Evolutionary conservation across 345 rosid genomes (phyloP).

Genomic region (Raphanus raphanistrum): DNA sequence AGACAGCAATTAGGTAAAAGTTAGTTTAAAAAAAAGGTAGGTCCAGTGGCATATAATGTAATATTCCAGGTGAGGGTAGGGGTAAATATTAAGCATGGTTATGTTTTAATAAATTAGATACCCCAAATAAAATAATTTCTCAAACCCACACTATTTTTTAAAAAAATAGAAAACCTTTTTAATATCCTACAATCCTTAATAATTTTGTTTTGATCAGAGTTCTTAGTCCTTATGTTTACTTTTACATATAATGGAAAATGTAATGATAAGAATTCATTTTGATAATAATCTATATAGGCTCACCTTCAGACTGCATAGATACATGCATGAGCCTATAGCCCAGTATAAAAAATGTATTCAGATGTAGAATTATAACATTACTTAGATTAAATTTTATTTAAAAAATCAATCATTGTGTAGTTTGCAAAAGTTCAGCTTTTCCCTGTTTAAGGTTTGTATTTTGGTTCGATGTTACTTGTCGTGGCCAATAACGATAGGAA

Average conservation of each 20-base stretch:
- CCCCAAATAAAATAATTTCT: background rate
- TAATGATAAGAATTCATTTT: background rate
- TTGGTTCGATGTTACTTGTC: constrained; percentile 27
- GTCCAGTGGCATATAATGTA: too few species aligned
- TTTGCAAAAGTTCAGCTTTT: background rate
- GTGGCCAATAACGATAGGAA: constrained; percentile 19
- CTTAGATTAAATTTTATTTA: background rate
- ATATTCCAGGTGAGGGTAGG: too few species aligned
- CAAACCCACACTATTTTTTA: background rate
- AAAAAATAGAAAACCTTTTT: background rate
- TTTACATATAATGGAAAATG: background rate
- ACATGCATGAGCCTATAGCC: constrained; percentile 27
- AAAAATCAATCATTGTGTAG: too few species aligned
- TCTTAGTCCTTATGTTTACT: background rate
- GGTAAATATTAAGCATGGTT: too few species aligned
- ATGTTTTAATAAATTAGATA: too few species aligned
- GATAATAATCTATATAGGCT: background rate
- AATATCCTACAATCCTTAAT: background rate
- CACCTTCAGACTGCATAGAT: background rate
- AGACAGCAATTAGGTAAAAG: too few species aligned
- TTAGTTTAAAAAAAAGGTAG: too few species aligned
- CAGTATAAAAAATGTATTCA: constrained; percentile 1
- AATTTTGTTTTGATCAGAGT: background rate
- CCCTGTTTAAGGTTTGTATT: constrained; percentile 24
- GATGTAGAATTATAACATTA: background rate